phyloP scores from a whole-genome alignment of 352 stramenopile genomes.

The Pythium dissotocum region DNA sequence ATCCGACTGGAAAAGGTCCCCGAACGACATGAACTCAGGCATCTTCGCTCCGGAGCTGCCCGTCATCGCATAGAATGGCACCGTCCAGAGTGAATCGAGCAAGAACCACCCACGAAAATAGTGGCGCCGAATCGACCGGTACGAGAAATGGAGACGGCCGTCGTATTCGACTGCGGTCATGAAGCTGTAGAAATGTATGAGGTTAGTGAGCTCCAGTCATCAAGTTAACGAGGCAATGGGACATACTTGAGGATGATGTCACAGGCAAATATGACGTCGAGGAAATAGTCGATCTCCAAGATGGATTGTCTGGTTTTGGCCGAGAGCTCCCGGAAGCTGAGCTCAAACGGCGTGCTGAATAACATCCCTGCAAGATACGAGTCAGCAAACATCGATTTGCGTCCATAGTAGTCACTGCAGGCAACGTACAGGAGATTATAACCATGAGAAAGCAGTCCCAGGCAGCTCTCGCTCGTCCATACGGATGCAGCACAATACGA shows the following conservation, averaged over 20 bases:
- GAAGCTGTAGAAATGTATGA: conserved; percentile 39
- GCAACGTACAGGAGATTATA: conserved; percentile 59
- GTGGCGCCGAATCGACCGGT: conserved; percentile 45
- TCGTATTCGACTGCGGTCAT: conserved; percentile 73
- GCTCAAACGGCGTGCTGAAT: conserved; percentile 65
- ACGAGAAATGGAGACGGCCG: conserved; percentile 72
- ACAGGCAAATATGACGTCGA: conserved; percentile 64
- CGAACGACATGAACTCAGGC: conserved; percentile 31
- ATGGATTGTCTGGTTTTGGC: conserved; percentile 35
- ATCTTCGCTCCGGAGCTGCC: conserved; percentile 16
- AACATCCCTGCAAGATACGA: conserved; percentile 46
- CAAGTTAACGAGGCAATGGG: neutral
- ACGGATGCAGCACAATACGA: conserved; percentile 60
- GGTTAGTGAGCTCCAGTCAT: neutral
- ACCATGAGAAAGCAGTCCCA: conserved; percentile 63
- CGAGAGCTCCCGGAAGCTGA: conserved; percentile 56
- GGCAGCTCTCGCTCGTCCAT: conserved; percentile 50
- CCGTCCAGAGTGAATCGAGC: conserved; percentile 60
- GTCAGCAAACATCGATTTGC: neutral
- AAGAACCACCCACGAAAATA: conserved; percentile 63
- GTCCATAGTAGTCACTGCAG: neutral
- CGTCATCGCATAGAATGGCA: conserved; percentile 62
- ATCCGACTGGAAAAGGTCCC: conserved; percentile 28
- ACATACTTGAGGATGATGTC: conserved; percentile 77
- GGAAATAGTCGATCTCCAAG: conserved; percentile 54